Percentiles rank a stretch among this genome's conserved stretches.
phyloP scores from a whole-genome alignment of 2,329 filamentous ascomycete genomes.

The Didymella glomerata region DNA sequence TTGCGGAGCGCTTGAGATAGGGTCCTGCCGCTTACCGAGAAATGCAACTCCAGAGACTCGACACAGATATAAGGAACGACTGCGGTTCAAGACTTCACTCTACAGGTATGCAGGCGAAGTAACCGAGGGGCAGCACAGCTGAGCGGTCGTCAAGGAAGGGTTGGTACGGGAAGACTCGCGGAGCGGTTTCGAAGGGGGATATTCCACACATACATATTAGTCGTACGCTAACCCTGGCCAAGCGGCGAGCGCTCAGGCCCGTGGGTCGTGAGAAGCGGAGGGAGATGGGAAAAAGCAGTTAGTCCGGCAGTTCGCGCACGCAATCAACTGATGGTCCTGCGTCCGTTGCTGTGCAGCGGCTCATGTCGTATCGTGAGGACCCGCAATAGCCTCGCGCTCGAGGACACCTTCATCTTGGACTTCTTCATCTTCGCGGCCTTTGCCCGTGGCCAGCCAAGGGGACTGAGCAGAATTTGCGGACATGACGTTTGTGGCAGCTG shows the following conservation, averaged over 20 bases:
- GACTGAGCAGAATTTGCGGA: slow-evolving; percentile 14
- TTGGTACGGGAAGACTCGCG: slow-evolving; percentile 37
- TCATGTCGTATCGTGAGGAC: slow-evolving; percentile 3
- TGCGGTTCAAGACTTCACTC: slow-evolving; percentile 34
- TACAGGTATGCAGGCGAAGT: slow-evolving; percentile 36
- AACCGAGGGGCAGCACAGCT: slow-evolving; percentile 32
- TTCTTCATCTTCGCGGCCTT: background rate
- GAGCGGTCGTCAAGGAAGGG: slow-evolving; percentile 30
- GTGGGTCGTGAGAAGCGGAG: slow-evolving; percentile 24
- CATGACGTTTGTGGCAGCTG: slow-evolving; percentile 26
- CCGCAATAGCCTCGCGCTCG: slow-evolving; percentile 5
- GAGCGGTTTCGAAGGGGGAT: slow-evolving; percentile 43
- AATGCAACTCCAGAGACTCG: slow-evolving; percentile 22
- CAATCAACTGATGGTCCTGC: slow-evolving; percentile 18
- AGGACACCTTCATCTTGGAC: background rate
- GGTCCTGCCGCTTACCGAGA: slow-evolving; percentile 47
- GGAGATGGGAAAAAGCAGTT: slow-evolving; percentile 21
- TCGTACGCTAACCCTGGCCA: slow-evolving; percentile 41
- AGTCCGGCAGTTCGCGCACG: slow-evolving; percentile 17
- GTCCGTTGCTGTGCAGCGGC: slow-evolving; percentile 12
- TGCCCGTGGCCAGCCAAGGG: slow-evolving; percentile 7
- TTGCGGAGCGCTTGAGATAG: slow-evolving; percentile 37
- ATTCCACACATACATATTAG: slow-evolving; percentile 36
- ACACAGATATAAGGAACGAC: slow-evolving; percentile 44
- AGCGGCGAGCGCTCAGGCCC: slow-evolving; percentile 26